Base-by-base conservation (phyloP, 495 filamentous ascomycete genomes). In the Neurospora sp. region DNA sequence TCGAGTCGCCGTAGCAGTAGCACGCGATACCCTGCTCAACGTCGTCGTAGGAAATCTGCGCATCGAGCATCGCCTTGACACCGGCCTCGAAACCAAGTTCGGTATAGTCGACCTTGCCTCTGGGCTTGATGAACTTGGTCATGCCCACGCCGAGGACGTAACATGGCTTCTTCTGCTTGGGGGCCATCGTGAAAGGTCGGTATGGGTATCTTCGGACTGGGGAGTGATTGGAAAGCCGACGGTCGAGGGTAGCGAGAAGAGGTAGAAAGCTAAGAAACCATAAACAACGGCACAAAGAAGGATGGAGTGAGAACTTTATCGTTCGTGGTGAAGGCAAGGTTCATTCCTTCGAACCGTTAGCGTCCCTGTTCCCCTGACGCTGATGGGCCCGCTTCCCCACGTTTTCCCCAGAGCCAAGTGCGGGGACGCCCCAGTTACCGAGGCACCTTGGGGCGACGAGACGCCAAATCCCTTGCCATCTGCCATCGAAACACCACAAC, bases 121-220 rank as follows among this genome's bases (percentile, higher is more conserved):
- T 89, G 4, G 96, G 96, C 86, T 98, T 99, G 88, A 97, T 93
- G 88, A 99, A 99, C 83, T 96, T 96, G 84, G 96, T 99, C 91
- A 98, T 94, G 82, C 95, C 95, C 76, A 98, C 95, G 84, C 95
- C 95, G 41, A 98, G 89, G 80, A 98, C 93, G 85, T 97, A 98
- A 77, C 81, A 80, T 7, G 84, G 84, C 72, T 83, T 77, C 73
- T 83, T 83, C 44, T 82, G 78, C 72, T 83, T 84, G 78, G 82
- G 82, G 38, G 83, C 81, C 85, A 86, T 86, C 38, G 75, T 80
- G 7, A 35, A 66, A 35, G 14, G 14, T 35, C 38, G 62, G 44
- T 72, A 72, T 71, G 69, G 23, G 69, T 69, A 38, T 69, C 18
- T 72, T 66, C 7, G 27, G 14, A 37, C 54, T 66, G 31, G 27